Base-by-base conservation (phyloP, 176 grass and related monocot species). In the Melocanna baccifera region DNA sequence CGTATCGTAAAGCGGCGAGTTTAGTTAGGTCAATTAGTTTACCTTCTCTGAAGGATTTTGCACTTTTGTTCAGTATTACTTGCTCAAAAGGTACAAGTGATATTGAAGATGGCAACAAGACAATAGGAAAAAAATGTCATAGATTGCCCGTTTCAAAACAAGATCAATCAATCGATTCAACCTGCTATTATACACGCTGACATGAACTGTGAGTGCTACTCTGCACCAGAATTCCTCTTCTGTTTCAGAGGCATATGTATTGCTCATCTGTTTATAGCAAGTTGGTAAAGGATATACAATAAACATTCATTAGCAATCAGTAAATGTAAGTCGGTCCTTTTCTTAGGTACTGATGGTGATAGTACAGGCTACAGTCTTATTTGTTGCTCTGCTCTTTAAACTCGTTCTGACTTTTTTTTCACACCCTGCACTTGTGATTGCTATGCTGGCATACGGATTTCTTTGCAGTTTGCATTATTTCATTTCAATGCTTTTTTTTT, bases 11-110 rank as follows among this genome's bases (percentile, higher is more conserved):
- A 86, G 41, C 8, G 3, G 14, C 18, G 1, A 29, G 52, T 75
- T 74, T 69, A 63, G 85, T 87, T 90, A 62, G 40, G 61, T 45
- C 84, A 34, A 87, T 67, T 84, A 63, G 75, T 50, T 83, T 64
- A 76, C 69, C 75, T 84, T 67, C 65, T 75, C 67, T 23, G 6
- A 19, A 56, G 25, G 56, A 78, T 32, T 73, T 79, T 57, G 13
- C 78, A 63, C 37, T 62, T 68, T 11, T 72, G 52, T 51, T 62
- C 48, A 29, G 39, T 7, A 16, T 43, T 58, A 9, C 36, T 22
- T 86, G 66, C 57, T 50, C 2, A 66, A 64, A 45, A 75, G n/a
- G 34, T n/a, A 32, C 52, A 30, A 29, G 7, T 62, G 52, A 37
- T n/a, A 70, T 20, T 26, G 19, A 79, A 71, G 83, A 85, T 52